Conservation (phyloP, 805 yeast genomes). For the Aciculoconidium aculeatum region DNA sequence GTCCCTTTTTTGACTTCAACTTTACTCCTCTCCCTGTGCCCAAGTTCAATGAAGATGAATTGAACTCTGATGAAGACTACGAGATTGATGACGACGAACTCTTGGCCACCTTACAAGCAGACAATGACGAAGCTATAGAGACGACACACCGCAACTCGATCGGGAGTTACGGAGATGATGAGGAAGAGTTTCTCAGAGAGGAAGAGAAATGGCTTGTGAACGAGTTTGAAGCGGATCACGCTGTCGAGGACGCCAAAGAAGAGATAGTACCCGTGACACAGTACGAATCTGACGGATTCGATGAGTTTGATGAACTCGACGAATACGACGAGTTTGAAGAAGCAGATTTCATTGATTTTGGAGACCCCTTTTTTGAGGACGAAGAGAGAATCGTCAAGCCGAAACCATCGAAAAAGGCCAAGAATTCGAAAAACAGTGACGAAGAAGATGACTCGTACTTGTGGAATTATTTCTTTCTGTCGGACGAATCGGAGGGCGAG, state of each 20-base stretch:
- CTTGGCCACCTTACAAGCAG: conserved; percentile 42
- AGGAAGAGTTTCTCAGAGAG: conserved; percentile 33
- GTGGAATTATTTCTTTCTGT: conserved; percentile 66
- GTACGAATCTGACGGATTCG: no score
- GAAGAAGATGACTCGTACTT: conserved; percentile 67
- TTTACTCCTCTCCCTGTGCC: conserved; percentile 42
- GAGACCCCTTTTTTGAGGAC: conserved; percentile 2
- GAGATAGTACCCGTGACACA: no score
- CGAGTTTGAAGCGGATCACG: conserved; percentile 40
- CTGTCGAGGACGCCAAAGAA: no score
- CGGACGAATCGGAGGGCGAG: conserved; percentile 29
- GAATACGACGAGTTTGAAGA: conserved; percentile 32
- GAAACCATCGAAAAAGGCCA: conserved; percentile 3
- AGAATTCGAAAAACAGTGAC: conserved; percentile 18
- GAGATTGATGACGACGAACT: conserved; percentile 48
- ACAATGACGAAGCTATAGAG: conserved; percentile 26
- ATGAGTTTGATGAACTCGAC: conserved; percentile 17
- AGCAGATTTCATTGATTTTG: conserved; percentile 4
- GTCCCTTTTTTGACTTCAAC: conserved; percentile 23
- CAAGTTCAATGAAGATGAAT: conserved; percentile 42
- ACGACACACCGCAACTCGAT: conserved; percentile 22
- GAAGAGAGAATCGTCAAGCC: conserved; percentile 5
- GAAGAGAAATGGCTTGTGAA: conserved; percentile 41
- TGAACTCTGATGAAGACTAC: conserved; percentile 60
- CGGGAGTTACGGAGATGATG: conserved; percentile 29